Evolutionary conservation across 2,329 filamentous ascomycete genomes (phyloP).

Genomic region (Amauroascus niger): DNA sequence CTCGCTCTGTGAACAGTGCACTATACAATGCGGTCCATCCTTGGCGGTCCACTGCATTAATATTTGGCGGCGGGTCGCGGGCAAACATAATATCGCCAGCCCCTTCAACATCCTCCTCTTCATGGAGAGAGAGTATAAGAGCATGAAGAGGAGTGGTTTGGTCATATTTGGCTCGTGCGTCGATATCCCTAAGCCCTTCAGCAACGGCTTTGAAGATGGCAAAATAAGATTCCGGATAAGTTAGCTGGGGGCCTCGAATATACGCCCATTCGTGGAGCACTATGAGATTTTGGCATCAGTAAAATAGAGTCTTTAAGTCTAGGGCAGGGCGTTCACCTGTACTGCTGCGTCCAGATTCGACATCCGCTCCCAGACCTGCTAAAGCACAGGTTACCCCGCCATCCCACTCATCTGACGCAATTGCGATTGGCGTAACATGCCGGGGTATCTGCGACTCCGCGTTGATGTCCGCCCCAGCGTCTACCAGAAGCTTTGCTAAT

Average conservation of each 20-base stretch:
- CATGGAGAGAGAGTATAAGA: slow-evolving; percentile 18
- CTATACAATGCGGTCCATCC: slow-evolving; percentile 20
- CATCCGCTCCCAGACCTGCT: slow-evolving; percentile 17
- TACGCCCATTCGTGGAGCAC: slow-evolving; percentile 23
- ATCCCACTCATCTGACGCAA: slow-evolving; percentile 22
- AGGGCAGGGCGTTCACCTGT: slow-evolving; percentile 10
- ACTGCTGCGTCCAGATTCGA: slow-evolving; percentile 14
- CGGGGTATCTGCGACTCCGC: slow-evolving; percentile 16
- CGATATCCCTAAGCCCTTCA: slow-evolving; percentile 15
- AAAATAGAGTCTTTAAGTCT: neutral
- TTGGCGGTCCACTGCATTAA: slow-evolving; percentile 17
- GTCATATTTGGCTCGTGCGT: slow-evolving; percentile 18
- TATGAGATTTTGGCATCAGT: neutral
- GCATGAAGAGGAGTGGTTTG: slow-evolving; percentile 22
- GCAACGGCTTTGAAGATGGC: slow-evolving; percentile 17
- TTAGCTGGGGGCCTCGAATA: slow-evolving; percentile 17
- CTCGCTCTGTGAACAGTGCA: slow-evolving; percentile 17
- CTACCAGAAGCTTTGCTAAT: slow-evolving; percentile 15
- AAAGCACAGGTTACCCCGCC: slow-evolving; percentile 21
- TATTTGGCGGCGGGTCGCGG: slow-evolving; percentile 16
- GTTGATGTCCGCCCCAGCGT: slow-evolving; percentile 17
- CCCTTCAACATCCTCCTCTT: slow-evolving; percentile 22
- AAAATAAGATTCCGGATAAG: slow-evolving; percentile 21
- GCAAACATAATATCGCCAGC: slow-evolving; percentile 20
- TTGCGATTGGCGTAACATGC: slow-evolving; percentile 19